These are phyloP conservation scores for Carallia pectinifolia DNA, from an alignment of 345 rosid genomes.

Conservation along the genomic window DNA sequence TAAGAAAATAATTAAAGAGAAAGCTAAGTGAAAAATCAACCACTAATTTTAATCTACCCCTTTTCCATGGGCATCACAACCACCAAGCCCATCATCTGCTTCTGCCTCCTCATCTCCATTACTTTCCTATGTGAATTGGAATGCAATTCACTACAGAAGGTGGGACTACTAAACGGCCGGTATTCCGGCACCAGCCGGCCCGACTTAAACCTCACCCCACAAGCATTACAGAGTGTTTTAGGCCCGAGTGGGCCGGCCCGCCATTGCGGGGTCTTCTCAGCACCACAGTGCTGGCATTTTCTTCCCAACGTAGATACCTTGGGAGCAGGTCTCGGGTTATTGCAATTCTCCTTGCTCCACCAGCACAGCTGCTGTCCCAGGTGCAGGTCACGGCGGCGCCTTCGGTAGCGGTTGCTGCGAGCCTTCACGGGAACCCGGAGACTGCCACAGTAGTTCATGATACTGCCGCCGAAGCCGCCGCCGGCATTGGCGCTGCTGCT, in stretches of 20 bases:
- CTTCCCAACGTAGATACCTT: slow-evolving; percentile 44
- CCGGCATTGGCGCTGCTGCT: slow-evolving; percentile 22
- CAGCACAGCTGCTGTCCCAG: slow-evolving; percentile 16
- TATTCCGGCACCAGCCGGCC: slow-evolving; percentile 85
- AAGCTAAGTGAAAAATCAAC: background rate
- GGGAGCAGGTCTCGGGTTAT: slow-evolving; percentile 11
- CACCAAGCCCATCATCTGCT: slow-evolving; percentile 31
- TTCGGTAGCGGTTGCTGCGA: slow-evolving; percentile 55
- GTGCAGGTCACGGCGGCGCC: slow-evolving; percentile 37
- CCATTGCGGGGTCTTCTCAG: slow-evolving; percentile 92
- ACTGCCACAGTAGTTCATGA: slow-evolving; percentile 45
- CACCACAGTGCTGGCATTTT: slow-evolving; percentile 83
- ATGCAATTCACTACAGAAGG: slow-evolving; percentile 56
- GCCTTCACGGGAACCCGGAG: slow-evolving; percentile 51
- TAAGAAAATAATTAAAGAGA: background rate
- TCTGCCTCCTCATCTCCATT: slow-evolving; percentile 72
- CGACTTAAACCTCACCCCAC: slow-evolving; percentile 84
- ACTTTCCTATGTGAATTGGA: slow-evolving; percentile 85
- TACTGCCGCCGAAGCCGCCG: slow-evolving; percentile 7
- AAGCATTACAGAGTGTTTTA: slow-evolving; percentile 83
- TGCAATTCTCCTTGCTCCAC: slow-evolving; percentile 33
- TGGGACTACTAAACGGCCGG: slow-evolving; percentile 75
- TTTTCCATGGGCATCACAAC: slow-evolving; percentile 46
- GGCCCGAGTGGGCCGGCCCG: slow-evolving; percentile 79
- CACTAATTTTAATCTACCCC: slow-evolving; percentile 19